A percentile compares a stretch with the other conserved stretches of the same genome.
Evolutionary conservation across 805 yeast genomes (phyloP).

Genomic region (Maudiozyma barnettii): DNA sequence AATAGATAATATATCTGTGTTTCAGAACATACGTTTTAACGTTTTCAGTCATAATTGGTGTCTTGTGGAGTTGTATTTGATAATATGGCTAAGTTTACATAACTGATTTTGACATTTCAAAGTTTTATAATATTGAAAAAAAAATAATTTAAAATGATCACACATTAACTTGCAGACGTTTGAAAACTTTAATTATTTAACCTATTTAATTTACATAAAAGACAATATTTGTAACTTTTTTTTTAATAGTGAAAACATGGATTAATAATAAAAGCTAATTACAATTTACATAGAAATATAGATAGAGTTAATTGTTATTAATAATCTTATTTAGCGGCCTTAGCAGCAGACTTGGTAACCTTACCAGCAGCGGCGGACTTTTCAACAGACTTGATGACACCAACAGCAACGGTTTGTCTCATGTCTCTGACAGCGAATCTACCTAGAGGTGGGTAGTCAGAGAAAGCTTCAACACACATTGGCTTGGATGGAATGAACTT

Average conservation of each 20-base stretch:
- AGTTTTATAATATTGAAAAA: no score
- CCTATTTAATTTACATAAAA: no score
- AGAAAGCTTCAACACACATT: conserved; percentile 89
- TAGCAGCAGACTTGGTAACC: conserved; percentile 41
- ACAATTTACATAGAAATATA: neutral
- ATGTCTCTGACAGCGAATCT: conserved; percentile 98
- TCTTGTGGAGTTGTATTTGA: no score
- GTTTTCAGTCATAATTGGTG: no score
- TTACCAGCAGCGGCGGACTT: conserved; percentile 65
- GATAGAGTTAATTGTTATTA: neutral
- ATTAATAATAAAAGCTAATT: neutral
- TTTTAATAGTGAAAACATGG: neutral
- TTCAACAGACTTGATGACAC: conserved; percentile 94
- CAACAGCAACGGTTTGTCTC: conserved; percentile 99
- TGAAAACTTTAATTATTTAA: no score
- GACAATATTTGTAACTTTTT: neutral
- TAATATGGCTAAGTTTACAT: no score
- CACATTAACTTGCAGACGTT: no score
- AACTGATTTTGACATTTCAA: no score
- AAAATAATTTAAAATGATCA: no score
- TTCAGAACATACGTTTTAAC: no score
- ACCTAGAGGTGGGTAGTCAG: conserved; percentile 94
- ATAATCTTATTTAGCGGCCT: conserved; percentile 27
- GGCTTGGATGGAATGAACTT: conserved; percentile 83
- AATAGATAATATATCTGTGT: no score